Base-by-base conservation (phyloP, 1,139 yeast genomes). In the Protomyces macrosporus region DNA sequence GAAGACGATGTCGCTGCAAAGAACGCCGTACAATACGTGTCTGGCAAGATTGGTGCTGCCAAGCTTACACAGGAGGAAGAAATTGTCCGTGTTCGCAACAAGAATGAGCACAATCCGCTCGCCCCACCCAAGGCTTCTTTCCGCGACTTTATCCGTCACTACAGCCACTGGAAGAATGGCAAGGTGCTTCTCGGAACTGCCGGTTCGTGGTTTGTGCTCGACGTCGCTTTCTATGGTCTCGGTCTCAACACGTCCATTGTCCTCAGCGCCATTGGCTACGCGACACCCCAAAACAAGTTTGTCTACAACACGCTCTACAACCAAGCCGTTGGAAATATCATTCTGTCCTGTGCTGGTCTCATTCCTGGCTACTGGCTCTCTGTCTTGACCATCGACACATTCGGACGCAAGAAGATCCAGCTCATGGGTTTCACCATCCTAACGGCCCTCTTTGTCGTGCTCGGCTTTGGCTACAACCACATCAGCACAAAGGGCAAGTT, bases 151-250 rank as follows among this genome's bases (percentile, higher is more conserved):
- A 71, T 81, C 71, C 55, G 68, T 39, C 96, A 91, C 76, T 93
- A 91, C 75, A 79, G 84, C 63, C 87, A 90, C 78, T 90, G 97
- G 96, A 88, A 81, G 77, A 87, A 90, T 76, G 86, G 88, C 77
- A 88, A 87, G 79, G 84, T 86, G 67, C 81, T 93, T 71, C 70
- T 93, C 63, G 98, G 98, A 75, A 91, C 98, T 71, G 96, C 97
- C 69, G 95, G 91, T 76, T 86, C 95, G 59, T 93, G 98, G 98
- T 91, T 91, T 81, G 81, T 86, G 80, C 83, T 91, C 77, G 98
- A 93, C 81, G 89, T 93, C 75, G 97, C 97, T 67, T 90, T 85
- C 82, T 93, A 93, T 76, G 96, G 96, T 77, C 80, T 88, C 73
- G 86, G 88, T 76, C 82, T 88, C 73, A 88, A 88, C 80, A 79